Conservation (phyloP, 768 basidiomycete species). For the Exidia glandulosa region DNA sequence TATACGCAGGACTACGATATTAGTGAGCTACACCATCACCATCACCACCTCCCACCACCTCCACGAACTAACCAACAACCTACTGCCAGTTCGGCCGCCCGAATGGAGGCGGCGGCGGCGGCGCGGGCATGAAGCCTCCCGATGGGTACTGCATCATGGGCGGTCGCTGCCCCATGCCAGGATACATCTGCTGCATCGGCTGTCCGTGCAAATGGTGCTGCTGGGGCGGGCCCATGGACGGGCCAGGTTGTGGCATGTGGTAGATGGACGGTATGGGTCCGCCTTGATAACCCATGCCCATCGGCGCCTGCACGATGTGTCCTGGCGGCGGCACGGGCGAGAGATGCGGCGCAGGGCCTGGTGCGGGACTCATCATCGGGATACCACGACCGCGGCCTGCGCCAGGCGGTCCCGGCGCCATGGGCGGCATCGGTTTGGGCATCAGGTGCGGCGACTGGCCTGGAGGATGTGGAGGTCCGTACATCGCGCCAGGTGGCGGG, state of each 20-base stretch:
- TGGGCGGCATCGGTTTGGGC: constrained; percentile 14
- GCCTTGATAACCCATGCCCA: background rate
- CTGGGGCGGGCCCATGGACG: background rate
- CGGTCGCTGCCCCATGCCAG: background rate
- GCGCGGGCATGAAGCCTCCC: background rate
- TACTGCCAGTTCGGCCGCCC: background rate
- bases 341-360: constrained; percentile 41
- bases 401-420: constrained; percentile 18
- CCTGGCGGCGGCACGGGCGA: constrained; percentile 41
- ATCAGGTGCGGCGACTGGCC: background rate
- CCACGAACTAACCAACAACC: background rate
- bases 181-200: constrained; percentile 31
- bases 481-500: constrained; percentile 21
- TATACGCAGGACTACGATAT: background rate
- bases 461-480: background rate
- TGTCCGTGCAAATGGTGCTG: background rate
- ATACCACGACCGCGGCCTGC: constrained; percentile 27
- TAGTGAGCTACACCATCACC: background rate
- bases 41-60: background rate
- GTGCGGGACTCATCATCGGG: constrained; percentile 58
- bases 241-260: background rate
- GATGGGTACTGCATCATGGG: background rate
- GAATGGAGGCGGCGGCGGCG: background rate
- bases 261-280: background rate
- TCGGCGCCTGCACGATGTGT: background rate